Evolutionary conservation across 2,329 filamentous ascomycete genomes (phyloP), one percentile per base, ranked within the genome.

Genomic region (Lojkania enalia): DNA sequence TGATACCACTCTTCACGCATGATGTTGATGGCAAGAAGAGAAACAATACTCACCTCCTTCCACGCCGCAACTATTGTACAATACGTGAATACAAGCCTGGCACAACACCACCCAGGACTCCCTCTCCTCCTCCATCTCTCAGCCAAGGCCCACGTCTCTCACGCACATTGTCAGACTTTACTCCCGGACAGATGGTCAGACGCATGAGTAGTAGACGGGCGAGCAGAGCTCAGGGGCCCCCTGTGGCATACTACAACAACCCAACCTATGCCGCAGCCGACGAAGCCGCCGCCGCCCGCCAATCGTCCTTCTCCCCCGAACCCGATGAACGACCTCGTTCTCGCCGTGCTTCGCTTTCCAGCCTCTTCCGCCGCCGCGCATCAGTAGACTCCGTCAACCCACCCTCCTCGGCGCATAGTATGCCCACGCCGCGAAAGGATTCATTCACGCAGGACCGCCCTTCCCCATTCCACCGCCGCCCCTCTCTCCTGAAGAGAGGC

Each of bases 1-100:
- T 99, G 88, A 94, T 97, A 32, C 90, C 92, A 0, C 84, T 99
- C 49, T 99, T 99, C 67, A 82, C 80, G 1, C 84, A 90, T 45
- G 94, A 95, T 54, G 89, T 96, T 1, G 90, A 96, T 60, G 88
- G 89, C 30, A 95, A 90, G 68, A 79, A 84, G 15, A 82, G 94
- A 50, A 97, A 96, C 71, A 99, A 99, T 69, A 95, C 90, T 61
- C 84, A 86, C 48, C 76, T 99, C 1, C 77, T 97, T 7, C 91
- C 91, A 15, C 86, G 94, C 47, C 82, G 94, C 21, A 99, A 99
- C 67, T 99, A 92, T 88, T 97, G 92, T 67, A 88, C 90, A 2
- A 95, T 99, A 58, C 82, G 88, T 41, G 80, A 88, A 64, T 97
- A 95, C 72, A 76, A 82, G 7, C 90, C 91, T 2, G 89, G 88